A percentile compares a stretch with the other conserved stretches of the same genome.
Evolutionary conservation across 2,329 filamentous ascomycete species (phyloP).

Genomic region (Leptographium galeiforme): DNA sequence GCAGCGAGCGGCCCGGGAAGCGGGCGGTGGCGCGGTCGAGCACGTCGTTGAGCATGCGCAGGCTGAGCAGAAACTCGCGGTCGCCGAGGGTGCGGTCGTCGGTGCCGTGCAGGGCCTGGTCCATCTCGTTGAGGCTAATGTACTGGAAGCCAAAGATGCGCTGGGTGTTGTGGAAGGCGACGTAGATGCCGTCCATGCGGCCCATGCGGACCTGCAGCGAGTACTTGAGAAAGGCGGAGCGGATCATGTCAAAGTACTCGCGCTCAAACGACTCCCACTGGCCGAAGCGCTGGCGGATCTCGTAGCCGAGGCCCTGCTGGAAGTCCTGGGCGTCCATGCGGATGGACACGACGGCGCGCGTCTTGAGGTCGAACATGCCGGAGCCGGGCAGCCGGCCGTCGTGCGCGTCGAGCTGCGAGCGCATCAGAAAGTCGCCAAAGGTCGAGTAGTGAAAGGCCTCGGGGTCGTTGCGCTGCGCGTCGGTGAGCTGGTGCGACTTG

Average conservation of each 20-base stretch:
- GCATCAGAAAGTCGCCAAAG: constrained; percentile 78
- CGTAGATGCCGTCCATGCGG: constrained; percentile 96
- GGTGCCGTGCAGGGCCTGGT: constrained; percentile 75
- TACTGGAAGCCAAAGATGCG: constrained; percentile 98
- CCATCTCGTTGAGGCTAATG: constrained; percentile 75
- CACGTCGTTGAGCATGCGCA: constrained; percentile 66
- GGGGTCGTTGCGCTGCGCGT: constrained; percentile 56
- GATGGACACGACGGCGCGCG: constrained; percentile 78
- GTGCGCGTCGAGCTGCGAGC: constrained; percentile 85
- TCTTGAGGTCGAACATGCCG: constrained; percentile 95
- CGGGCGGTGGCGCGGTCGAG: constrained; percentile 60
- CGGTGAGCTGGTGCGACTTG: constrained; percentile 53
- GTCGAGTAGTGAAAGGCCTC: constrained; percentile 84
- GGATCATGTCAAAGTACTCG: constrained; percentile 94
- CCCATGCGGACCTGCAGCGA: constrained; percentile 94
- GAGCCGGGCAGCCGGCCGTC: constrained; percentile 77
- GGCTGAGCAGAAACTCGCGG: constrained; percentile 70
- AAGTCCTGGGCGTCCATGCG: constrained; percentile 71
- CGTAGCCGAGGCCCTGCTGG: constrained; percentile 68
- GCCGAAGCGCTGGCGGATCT: constrained; percentile 65
- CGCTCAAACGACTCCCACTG: constrained; percentile 85
- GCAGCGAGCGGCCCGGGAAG: constrained; percentile 65
- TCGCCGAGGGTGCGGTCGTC: constrained; percentile 54
- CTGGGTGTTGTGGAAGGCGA: constrained; percentile 88
- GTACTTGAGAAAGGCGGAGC: constrained; percentile 90